Percentiles rank a stretch among this genome's conserved stretches.
phyloP scores from a whole-genome alignment of 1,139 yeast species.

The Wickerhamomyces sp. region DNA sequence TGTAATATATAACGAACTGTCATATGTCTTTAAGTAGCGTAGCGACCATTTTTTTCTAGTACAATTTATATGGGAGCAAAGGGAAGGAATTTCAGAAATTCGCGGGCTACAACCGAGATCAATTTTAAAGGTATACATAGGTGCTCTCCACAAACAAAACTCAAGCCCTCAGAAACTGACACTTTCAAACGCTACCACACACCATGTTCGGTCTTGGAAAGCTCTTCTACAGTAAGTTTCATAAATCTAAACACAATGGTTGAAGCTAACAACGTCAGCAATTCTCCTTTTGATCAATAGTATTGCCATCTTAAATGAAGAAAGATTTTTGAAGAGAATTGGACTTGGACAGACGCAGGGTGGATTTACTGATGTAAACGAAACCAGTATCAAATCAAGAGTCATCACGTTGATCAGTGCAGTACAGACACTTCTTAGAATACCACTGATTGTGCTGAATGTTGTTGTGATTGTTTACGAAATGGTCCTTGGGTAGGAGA shows the following conservation, averaged over 20 bases:
- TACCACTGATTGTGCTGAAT: slow-evolving; percentile 69
- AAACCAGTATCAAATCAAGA: slow-evolving; percentile 48
- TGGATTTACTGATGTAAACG: slow-evolving; percentile 13
- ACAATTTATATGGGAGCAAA: no score
- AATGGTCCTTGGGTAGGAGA: slow-evolving; percentile 55
- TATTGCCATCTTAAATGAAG: slow-evolving; percentile 77
- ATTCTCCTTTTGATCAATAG: slow-evolving; percentile 66
- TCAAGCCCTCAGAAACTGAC: neutral
- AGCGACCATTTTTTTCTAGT: no score
- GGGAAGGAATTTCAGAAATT: no score
- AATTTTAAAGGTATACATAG: no score
- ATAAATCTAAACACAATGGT: neutral
- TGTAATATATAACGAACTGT: no score
- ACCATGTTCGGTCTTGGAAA: slow-evolving; percentile 69
- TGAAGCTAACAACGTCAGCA: slow-evolving; percentile 28
- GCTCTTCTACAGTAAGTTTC: slow-evolving; percentile 48
- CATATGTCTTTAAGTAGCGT: no score
- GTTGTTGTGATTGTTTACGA: slow-evolving; percentile 66
- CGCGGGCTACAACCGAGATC: no score
- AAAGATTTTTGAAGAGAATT: slow-evolving; percentile 66
- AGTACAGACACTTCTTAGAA: slow-evolving; percentile 67
- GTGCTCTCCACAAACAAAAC: no score
- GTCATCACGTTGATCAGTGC: slow-evolving; percentile 65
- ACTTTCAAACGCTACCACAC: neutral
- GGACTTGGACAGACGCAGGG: neutral